Base-by-base conservation (phyloP, 2,329 filamentous ascomycete genomes). In the Fusarium goolgardi region DNA sequence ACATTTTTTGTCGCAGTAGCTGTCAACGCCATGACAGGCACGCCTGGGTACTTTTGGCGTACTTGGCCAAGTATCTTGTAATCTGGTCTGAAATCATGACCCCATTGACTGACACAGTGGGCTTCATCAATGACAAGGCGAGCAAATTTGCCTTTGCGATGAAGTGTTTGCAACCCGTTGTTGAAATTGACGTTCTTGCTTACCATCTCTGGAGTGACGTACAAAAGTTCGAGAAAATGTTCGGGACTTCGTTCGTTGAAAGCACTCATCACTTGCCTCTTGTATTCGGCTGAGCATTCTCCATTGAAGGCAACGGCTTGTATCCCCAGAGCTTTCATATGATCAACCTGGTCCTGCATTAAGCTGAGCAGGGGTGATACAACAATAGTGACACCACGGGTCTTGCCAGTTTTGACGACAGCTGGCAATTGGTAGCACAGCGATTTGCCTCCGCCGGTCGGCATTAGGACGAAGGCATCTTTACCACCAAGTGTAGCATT, bases 101-200 rank as follows among this genome's bases (percentile, higher is more conserved):
- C 96, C 96, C 96, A 99, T 82, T 99, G 94, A 78, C 96, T 98
- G 27, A 99, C 95, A 78, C 96, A 99, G 78, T 99, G 96, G n/a
- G 96, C 96, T 80, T 99, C 96, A 71, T 99, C 96, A 66, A 99
- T 97, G 54, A 99, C 96, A 49, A 99, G 88, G 27, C 96, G 89
- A 18, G 96, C 95, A 53, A 99, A 87, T 72, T 90, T 92, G 5
- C 85, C 82, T 51, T 88, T 88, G 16, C 79, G 78, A 77, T 97
- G 86, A n/a, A 99, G 83, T 4, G 82, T 83, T 52, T 87, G 81
- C 66, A 99, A 84, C 4, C 84, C 86, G 52, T 83, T 85, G 59
- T 89, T 81, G 77, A 98, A 91, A 4, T 82, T 81, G 41, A 84
- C 78, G 76, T 90, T 99, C 76, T 94, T 95, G 80, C 85, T 93